These are phyloP conservation scores for Endocalyx cinctus DNA, from an alignment of 2,329 filamentous ascomycete species.

Conservation along the genomic window DNA sequence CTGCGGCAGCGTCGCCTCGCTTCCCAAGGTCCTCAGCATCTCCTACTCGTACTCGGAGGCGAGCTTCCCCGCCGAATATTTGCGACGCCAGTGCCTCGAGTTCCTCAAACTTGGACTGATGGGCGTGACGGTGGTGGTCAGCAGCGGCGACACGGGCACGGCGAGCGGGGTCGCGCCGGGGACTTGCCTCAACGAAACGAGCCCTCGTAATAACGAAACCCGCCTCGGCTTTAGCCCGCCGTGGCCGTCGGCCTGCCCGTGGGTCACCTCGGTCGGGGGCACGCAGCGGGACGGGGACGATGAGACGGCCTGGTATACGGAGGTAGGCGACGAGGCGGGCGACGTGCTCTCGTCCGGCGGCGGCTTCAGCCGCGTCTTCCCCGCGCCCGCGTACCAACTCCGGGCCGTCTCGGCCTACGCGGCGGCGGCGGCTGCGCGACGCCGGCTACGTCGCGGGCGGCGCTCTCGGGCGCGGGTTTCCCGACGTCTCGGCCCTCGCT, in stretches of 20 bases:
- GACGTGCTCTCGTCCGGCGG: neutral
- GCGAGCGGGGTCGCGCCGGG: too few relatives aligned
- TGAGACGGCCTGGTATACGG: neutral
- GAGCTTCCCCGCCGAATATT: conserved; percentile 1
- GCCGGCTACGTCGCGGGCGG: conserved; percentile 4
- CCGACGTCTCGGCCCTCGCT: conserved; percentile 7
- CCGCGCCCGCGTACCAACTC: conserved; percentile 3
- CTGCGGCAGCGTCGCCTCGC: neutral
- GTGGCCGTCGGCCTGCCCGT: conserved; percentile 6
- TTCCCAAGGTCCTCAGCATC: conserved; percentile 7
- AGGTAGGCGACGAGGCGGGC: too few relatives aligned
- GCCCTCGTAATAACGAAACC: too few relatives aligned
- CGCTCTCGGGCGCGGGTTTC: conserved; percentile 7
- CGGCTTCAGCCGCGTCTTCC: conserved; percentile 8
- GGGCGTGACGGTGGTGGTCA: conserved; percentile 6
- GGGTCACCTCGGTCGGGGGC: conserved; percentile 7
- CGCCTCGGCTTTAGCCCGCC: too few relatives aligned
- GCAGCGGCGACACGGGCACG: conserved; percentile 7
- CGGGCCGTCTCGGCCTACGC: conserved; percentile 2
- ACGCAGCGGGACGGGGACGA: neutral
- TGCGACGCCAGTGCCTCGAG: conserved; percentile 1
- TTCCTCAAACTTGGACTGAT: conserved; percentile 6
- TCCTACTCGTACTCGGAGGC: conserved; percentile 6
- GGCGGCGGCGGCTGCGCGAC: neutral
- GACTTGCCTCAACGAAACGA: conserved; percentile 1